Conservation (phyloP, 2,329 filamentous ascomycete genomes). For the Rhynchosporium agropyri region DNA sequence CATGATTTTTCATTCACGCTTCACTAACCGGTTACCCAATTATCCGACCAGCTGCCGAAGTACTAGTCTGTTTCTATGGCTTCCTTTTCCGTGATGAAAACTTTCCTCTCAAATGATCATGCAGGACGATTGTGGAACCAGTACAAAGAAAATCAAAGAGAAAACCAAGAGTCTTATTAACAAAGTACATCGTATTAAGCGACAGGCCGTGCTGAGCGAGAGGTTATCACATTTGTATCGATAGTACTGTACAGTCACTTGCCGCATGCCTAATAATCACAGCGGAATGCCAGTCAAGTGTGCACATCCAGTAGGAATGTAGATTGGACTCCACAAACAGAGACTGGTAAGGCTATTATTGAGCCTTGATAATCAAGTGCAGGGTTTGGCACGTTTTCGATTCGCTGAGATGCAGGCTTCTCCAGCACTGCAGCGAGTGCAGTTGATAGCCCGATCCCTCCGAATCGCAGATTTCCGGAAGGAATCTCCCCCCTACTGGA, state of each 20-base stretch:
- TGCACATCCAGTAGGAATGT: conserved; percentile 12
- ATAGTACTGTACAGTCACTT: conserved; percentile 27
- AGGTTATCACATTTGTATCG: conserved; percentile 17
- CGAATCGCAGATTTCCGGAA: conserved; percentile 2
- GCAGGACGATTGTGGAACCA: conserved; percentile 11
- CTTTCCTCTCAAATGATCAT: not conserved
- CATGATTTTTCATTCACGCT: not conserved
- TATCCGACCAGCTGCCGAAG: conserved; percentile 9
- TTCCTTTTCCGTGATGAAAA: conserved; percentile 6
- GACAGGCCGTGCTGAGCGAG: conserved; percentile 6
- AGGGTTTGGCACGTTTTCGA: conserved; percentile 15
- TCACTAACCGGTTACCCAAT: not conserved
- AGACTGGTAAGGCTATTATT: not conserved
- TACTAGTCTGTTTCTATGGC: conserved; percentile 9
- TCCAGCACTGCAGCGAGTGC: conserved; percentile 12
- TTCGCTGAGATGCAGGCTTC: conserved; percentile 16
- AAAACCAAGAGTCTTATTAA: not conserved
- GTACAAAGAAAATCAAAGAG: conserved; percentile 3
- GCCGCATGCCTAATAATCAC: conserved; percentile 18
- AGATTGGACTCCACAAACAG: not conserved
- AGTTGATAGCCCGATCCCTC: not conserved
- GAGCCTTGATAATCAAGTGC: not conserved
- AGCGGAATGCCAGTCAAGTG: conserved; percentile 22
- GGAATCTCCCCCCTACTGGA: not conserved
- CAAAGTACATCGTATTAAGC: conserved; percentile 1